Conservation (phyloP, 2,329 filamentous ascomycete genomes). For the Aspergillus sp. region DNA sequence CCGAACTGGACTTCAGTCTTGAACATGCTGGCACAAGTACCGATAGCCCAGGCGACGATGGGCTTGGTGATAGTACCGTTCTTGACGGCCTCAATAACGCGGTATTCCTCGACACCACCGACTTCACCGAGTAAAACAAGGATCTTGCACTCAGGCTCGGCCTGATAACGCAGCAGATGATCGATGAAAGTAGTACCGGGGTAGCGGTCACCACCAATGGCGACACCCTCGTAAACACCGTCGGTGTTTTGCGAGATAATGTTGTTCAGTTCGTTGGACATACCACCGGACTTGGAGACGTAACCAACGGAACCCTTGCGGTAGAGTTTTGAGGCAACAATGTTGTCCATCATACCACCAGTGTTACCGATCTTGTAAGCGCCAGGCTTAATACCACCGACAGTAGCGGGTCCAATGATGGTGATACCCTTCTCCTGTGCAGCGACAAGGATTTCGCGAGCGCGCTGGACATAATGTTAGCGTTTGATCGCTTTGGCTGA, state of each 20-base stretch:
- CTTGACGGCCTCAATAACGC: conserved; percentile 98
- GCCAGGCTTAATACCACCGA: conserved; percentile 98
- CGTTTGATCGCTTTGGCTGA: not conserved
- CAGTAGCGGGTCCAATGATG: conserved; percentile 97
- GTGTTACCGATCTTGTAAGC: conserved; percentile 99
- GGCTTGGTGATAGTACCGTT: conserved; percentile 94
- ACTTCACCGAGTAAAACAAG: conserved; percentile 95
- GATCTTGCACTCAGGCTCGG: conserved; percentile 97
- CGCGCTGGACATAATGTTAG: conserved; percentile 60
- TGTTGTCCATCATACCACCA: conserved; percentile 99
- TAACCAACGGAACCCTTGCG: conserved; percentile 98
- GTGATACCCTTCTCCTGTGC: conserved; percentile 98
- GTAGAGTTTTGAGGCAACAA: conserved; percentile 99
- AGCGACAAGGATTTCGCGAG: conserved; percentile 94
- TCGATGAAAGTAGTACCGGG: conserved; percentile 99
- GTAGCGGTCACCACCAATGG: conserved; percentile 98
- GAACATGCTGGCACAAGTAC: conserved; percentile 99
- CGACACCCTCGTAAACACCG: conserved; percentile 98
- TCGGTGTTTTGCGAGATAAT: conserved; percentile 95
- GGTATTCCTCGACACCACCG: conserved; percentile 99
- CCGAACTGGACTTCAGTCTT: conserved; percentile 99
- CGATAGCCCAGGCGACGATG: conserved; percentile 98
- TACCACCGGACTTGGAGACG: conserved; percentile 99
- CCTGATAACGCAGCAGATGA: conserved; percentile 93
- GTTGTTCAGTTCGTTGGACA: conserved; percentile 99